Conservation (phyloP, 768 basidiomycete genomes). For the Amanita pseudoporphyria region DNA sequence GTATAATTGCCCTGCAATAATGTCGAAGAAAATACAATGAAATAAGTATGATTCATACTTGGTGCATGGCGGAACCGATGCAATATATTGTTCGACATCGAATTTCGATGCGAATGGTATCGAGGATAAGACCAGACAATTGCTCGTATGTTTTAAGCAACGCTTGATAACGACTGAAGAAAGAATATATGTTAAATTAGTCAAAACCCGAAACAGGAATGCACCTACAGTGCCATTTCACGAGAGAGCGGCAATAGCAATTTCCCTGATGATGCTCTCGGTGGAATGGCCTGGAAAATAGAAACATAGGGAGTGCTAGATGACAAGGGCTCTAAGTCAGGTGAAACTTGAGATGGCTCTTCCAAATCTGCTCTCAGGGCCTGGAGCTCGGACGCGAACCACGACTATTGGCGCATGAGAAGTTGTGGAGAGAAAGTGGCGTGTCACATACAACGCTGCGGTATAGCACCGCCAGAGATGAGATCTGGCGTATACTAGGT, state of each 20-base stretch:
- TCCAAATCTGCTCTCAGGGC: slow-evolving; percentile 55
- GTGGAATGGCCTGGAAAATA: slow-evolving; percentile 31
- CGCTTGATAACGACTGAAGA: slow-evolving; percentile 77
- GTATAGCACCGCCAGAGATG: slow-evolving; percentile 70
- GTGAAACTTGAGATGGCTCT: slow-evolving; percentile 48
- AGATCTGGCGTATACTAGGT: slow-evolving; percentile 58
- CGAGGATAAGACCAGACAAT: slow-evolving; percentile 76
- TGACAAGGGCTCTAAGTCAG: slow-evolving; percentile 40
- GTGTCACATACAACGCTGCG: slow-evolving; percentile 66
- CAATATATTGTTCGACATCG: slow-evolving; percentile 79
- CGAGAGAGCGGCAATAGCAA: slow-evolving; percentile 69
- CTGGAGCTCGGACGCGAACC: slow-evolving; percentile 73
- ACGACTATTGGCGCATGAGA: slow-evolving; percentile 41
- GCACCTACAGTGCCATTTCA: slow-evolving; percentile 80
- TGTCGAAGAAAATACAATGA: slow-evolving; percentile 10
- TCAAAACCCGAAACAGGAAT: slow-evolving; percentile 4
- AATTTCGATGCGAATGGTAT: slow-evolving; percentile 81
- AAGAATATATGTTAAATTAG: neutral
- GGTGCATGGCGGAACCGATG: slow-evolving; percentile 68
- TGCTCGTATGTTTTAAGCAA: slow-evolving; percentile 87
- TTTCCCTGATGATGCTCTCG: slow-evolving; percentile 31
- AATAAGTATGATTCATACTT: slow-evolving; percentile 32
- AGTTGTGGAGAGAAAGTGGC: neutral
- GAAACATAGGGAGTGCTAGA: slow-evolving; percentile 38
- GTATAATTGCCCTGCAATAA: slow-evolving; percentile 71